Conservation (phyloP, 257 asterid genomes). For the Scutellaria baicalensis region DNA sequence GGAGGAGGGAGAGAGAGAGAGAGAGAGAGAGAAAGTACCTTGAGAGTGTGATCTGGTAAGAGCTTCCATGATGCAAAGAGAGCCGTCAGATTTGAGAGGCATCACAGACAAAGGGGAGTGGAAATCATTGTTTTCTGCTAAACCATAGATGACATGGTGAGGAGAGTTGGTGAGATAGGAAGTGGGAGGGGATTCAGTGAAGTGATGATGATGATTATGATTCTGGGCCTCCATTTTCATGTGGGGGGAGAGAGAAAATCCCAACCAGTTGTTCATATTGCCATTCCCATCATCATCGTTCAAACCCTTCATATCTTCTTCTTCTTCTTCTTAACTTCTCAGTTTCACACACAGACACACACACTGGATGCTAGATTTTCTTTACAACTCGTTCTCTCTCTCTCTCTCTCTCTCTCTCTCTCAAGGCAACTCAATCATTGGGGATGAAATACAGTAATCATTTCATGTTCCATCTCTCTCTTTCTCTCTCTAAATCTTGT, state of each 20-base stretch:
- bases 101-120: constrained; percentile 50
- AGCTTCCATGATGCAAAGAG: constrained; percentile 82
- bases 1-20: not conserved
- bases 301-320: constrained; percentile 42
- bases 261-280: constrained; percentile 50
- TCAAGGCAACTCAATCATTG: constrained; percentile 56
- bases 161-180: constrained; percentile 21
- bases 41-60: constrained; percentile 50
- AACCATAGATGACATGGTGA: constrained; percentile 11
- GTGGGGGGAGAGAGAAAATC: constrained; percentile 79
- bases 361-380: not conserved
- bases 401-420: too few relatives aligned
- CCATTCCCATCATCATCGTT: constrained; percentile 20
- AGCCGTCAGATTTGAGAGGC: constrained; percentile 85
- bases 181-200: too few relatives aligned
- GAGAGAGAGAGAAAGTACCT: constrained; percentile 22
- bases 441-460: constrained; percentile 42
- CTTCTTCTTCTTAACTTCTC: not conserved
- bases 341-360: not conserved
- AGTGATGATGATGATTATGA: too few relatives aligned
- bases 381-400: too few relatives aligned
- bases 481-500: not conserved
- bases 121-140: constrained; percentile 29
- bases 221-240: constrained; percentile 51
- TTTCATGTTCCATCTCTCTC: constrained; percentile 24